Percentiles rank a stretch among this genome's conserved stretches.
These are phyloP conservation scores for Beauveria scarabaeidicola DNA, from an alignment of 2,329 filamentous ascomycete genomes.

Conservation along the genomic window DNA sequence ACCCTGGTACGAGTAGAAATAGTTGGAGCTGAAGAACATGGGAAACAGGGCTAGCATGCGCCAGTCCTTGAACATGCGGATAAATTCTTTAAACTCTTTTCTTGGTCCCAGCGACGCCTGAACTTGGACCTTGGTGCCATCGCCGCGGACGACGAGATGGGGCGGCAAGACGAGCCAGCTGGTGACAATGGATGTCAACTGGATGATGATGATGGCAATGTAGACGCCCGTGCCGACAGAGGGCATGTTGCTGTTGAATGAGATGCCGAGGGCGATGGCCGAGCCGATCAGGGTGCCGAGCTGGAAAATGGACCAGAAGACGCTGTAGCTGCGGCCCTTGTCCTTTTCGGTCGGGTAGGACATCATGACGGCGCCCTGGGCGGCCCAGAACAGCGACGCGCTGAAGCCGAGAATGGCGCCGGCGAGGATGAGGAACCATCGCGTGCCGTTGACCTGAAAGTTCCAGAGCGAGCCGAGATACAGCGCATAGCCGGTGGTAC, in stretches of 20 bases:
- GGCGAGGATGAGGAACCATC: conserved; percentile 61
- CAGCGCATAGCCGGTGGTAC: conserved; percentile 62
- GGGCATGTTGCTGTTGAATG: conserved; percentile 14
- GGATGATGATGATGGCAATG: conserved; percentile 19
- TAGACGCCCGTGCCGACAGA: conserved; percentile 19
- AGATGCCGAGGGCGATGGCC: conserved; percentile 19
- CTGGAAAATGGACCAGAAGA: conserved; percentile 89
- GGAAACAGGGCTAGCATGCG: conserved; percentile 5
- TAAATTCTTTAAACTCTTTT: conserved; percentile 13
- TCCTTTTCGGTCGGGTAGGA: conserved; percentile 66
- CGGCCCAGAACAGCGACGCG: conserved; percentile 65
- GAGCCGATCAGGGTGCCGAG: conserved; percentile 73
- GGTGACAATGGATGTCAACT: conserved; percentile 13
- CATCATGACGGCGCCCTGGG: conserved; percentile 73
- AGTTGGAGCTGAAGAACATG: conserved; percentile 56
- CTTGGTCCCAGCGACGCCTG: conserved; percentile 9
- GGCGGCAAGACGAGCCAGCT: conserved; percentile 14
- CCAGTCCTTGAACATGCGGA: conserved; percentile 16
- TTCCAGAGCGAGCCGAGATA: conserved; percentile 59
- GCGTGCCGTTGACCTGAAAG: conserved; percentile 56
- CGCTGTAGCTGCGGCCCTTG: conserved; percentile 75
- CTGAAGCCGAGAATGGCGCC: conserved; percentile 63
- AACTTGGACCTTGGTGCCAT: conserved; percentile 9
- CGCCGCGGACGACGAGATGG: conserved; percentile 12
- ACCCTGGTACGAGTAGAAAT: conserved; percentile 74